A percentile compares a stretch with the other conserved stretches of the same genome.
Evolutionary conservation across 2,329 filamentous ascomycete genomes (phyloP).

Genomic region (Chaetomiaceae sp.): DNA sequence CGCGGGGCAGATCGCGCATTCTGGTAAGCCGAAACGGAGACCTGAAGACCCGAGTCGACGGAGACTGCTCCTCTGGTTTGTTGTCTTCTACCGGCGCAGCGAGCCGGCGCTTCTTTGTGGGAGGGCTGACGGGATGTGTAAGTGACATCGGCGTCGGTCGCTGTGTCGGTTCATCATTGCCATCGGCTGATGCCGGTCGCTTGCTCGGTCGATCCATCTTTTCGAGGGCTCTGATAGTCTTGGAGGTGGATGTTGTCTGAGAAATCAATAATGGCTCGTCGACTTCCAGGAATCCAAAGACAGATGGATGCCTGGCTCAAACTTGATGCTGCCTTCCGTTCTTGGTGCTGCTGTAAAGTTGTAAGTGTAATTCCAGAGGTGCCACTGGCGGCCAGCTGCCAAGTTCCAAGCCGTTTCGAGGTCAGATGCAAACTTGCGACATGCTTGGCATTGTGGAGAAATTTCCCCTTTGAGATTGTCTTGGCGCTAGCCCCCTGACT

Average conservation of each 20-base stretch:
- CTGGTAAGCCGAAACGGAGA: slow-evolving; percentile 71
- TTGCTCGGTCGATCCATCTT: slow-evolving; percentile 10
- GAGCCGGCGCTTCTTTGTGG: slow-evolving; percentile 19
- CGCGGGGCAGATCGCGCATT: slow-evolving; percentile 58
- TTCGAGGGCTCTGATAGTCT: background rate
- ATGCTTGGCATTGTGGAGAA: background rate
- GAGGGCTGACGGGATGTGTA: slow-evolving; percentile 42
- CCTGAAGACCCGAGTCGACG: slow-evolving; percentile 29
- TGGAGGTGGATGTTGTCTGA: background rate
- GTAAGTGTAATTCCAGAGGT: too few relatives aligned
- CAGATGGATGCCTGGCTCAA: too few relatives aligned
- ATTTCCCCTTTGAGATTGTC: too few relatives aligned
- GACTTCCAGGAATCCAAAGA: background rate
- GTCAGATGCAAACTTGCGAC: too few relatives aligned
- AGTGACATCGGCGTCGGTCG: slow-evolving; percentile 31
- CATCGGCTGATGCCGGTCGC: background rate
- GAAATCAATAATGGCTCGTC: background rate
- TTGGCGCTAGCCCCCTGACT: too few relatives aligned
- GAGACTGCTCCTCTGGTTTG: background rate
- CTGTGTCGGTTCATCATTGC: slow-evolving; percentile 1
- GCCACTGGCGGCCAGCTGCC: slow-evolving; percentile 3
- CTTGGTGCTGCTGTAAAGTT: too few relatives aligned
- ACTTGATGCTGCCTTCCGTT: too few relatives aligned
- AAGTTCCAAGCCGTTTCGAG: too few relatives aligned
- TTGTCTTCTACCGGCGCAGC: background rate